A percentile compares a stretch with the other conserved stretches of the same genome.
Evolutionary conservation across 2,329 filamentous ascomycete genomes (phyloP).

Genomic region (Aspergillus sp.): DNA sequence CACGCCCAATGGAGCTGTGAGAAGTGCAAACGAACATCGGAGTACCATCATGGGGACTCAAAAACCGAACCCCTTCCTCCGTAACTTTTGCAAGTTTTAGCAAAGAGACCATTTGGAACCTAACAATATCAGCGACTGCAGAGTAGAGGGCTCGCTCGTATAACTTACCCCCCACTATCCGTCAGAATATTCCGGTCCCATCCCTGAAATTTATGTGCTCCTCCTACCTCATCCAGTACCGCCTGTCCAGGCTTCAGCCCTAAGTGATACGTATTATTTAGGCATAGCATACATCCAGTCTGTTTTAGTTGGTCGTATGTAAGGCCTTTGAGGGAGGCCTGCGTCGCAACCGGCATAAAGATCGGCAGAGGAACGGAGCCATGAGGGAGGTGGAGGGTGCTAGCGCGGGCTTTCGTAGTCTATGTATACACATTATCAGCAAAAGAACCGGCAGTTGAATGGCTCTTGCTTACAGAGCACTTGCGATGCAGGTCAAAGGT

Average conservation of each 20-base stretch:
- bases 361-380: conserved; percentile 85
- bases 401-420: conserved; percentile 93
- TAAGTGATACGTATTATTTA: conserved; percentile 98
- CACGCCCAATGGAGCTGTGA: not conserved
- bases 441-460: not conserved
- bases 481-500: conserved; percentile 74
- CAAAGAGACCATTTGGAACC: conserved; percentile 98
- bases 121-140: conserved; percentile 37
- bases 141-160: not conserved
- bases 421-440: conserved; percentile 37
- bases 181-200: conserved; percentile 96
- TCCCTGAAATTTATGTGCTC: conserved; percentile 90
- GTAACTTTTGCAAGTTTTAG: conserved; percentile 91
- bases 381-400: conserved; percentile 84
- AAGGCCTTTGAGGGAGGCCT: conserved; percentile 90
- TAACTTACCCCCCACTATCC: conserved; percentile 53
- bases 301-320: conserved; percentile 90
- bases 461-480: conserved; percentile 66
- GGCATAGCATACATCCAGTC: conserved; percentile 82
- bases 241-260: conserved; percentile 93
- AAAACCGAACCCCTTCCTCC: conserved; percentile 90
- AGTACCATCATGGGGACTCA: conserved; percentile 91
- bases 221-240: conserved; percentile 80
- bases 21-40: conserved; percentile 64
- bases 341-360: conserved; percentile 98